Conservation (phyloP, 441 rosid species). For the Rhodomyrtus psidioides region DNA sequence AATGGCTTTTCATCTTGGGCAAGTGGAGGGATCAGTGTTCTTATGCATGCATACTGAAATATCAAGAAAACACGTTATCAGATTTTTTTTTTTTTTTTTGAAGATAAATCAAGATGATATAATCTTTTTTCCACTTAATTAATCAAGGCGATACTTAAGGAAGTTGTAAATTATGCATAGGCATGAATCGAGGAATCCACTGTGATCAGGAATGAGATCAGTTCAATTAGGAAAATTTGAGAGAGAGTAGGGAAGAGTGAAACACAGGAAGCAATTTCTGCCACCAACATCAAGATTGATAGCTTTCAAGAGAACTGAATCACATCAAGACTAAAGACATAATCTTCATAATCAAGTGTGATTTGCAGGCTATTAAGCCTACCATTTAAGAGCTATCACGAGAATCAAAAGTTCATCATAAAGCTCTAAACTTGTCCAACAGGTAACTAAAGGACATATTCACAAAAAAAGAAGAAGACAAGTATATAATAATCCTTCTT, state of each 20-base stretch:
- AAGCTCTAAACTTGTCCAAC: not conserved
- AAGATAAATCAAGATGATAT: not conserved
- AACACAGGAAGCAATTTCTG: not conserved
- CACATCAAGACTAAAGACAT: not conserved
- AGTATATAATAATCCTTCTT: not conserved
- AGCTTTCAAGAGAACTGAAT: not conserved
- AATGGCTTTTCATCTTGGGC: not conserved
- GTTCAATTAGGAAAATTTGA: not conserved
- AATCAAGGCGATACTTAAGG: not conserved
- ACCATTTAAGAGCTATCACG: not conserved
- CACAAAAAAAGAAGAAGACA: not conserved
- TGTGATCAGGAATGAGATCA: not conserved
- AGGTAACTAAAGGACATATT: not conserved
- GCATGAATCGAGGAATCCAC: not conserved
- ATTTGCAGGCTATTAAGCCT: not conserved
- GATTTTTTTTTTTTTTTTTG: not conserved
- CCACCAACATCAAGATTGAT: not conserved
- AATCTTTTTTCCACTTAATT: not conserved
- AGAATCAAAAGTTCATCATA: not conserved
- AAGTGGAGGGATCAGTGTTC: not conserved
- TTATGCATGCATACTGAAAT: not conserved
- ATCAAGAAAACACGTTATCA: not conserved
- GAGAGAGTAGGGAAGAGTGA: not conserved
- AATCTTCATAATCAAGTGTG: not conserved
- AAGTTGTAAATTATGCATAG: not conserved